Evolutionary conservation across 345 rosid genomes (phyloP).

Genomic region (Salix viminalis): DNA sequence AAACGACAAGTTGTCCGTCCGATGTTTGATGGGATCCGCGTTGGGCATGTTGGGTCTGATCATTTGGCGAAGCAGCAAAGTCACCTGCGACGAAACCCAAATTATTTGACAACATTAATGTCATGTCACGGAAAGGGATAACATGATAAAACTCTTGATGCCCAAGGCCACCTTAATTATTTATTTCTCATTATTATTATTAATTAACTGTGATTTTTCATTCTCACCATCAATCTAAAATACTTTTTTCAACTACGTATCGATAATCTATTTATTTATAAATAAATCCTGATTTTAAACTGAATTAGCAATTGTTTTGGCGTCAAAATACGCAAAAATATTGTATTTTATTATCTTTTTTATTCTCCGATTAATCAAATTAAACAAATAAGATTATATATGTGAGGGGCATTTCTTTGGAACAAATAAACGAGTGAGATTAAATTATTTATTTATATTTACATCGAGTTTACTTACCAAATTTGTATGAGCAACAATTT

Average conservation of each 20-base stretch:
- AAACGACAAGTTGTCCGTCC: conserved; percentile 16
- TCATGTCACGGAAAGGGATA: background rate
- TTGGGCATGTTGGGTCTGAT: background rate
- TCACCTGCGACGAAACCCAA: background rate
- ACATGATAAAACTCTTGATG: background rate
- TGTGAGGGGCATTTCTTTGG: background rate
- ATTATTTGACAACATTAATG: background rate
- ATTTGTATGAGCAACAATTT: no score
- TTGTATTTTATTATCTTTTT: background rate
- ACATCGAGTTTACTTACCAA: no score
- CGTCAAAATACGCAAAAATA: background rate
- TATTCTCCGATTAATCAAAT: background rate
- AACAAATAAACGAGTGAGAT: no score
- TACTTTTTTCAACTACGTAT: no score
- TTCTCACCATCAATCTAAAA: no score
- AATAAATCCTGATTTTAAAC: no score
- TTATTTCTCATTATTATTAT: no score
- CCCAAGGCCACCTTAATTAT: background rate
- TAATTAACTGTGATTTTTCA: no score
- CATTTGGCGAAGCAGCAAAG: background rate
- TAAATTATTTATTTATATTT: no score
- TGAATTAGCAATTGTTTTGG: background rate
- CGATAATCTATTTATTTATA: no score
- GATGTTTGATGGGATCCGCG: conserved; percentile 6
- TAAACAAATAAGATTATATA: background rate